Evolutionary conservation across 805 yeast genomes (phyloP), one percentile per base, ranked within the genome.

Genomic region (Cyberlindnera mycetangii): DNA sequence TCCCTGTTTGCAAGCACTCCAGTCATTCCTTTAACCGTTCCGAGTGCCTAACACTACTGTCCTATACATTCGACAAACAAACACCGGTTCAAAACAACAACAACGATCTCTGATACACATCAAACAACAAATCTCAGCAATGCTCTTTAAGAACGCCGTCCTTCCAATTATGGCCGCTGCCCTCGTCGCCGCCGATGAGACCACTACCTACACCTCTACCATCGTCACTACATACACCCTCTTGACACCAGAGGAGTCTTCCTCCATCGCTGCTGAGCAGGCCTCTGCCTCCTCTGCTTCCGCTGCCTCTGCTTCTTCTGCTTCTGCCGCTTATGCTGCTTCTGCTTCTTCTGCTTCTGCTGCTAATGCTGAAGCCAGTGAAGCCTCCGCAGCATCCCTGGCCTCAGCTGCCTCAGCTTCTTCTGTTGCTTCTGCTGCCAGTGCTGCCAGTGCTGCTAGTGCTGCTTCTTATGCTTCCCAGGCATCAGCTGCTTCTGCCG

Each of bases 191-290:
- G 60, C 64, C 14, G 66, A 67, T 30, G 60, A 59, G 18, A 59
- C 68, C 5, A 60, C 64, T 10, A 58, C 66, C 35, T 64, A 63
- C 27, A 70, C 69, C 45, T 72, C 75, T 32, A 64, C 71, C 37
- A 64, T 66, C 38, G 61, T 68, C 44, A 48, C 60, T 31, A 59
- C 69, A 16, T 47, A 53, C 42, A 65, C 70, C 39, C 40, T 57
- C 32, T 48, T 57, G 39, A 55, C 52, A 16, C 59, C 62, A 31
- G 58, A 59, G 22, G 64, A 56, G 39, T 58, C 62, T 28, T 34
- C 51, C 17, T 36, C 42, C 14, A 18, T 41, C 20, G 34, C 24
- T 15, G 53, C 64, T 9, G 38, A 9, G 18, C 25, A 33, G 14
- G 37, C 42, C 34, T 45, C 27, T 12, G 45, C 45, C 14, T 42